Percentiles rank a stretch among this genome's conserved stretches.
Conservation (phyloP, 345 rosid genomes). For the Pseudoturritis turrita region DNA sequence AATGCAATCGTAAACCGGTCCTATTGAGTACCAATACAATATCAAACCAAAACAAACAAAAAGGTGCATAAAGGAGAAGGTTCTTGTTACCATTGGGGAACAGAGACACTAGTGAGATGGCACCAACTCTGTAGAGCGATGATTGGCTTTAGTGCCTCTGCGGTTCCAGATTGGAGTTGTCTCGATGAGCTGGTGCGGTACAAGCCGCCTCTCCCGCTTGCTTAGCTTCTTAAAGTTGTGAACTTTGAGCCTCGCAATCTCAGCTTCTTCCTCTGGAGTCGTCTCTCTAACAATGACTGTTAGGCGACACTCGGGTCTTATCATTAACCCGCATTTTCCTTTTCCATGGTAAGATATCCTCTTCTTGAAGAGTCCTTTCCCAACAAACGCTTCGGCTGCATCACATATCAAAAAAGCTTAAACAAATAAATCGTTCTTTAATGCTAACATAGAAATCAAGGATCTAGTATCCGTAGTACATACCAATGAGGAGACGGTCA, state of each 20-base stretch:
- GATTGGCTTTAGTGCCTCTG: slow-evolving; percentile 36
- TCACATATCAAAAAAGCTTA: slow-evolving; percentile 20
- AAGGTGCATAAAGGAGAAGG: neutral
- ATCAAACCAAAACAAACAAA: slow-evolving; percentile 6
- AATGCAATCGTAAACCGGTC: neutral
- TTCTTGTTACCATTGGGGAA: neutral
- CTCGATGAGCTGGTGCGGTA: slow-evolving; percentile 78
- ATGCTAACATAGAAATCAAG: neutral
- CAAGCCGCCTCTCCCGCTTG: slow-evolving; percentile 66
- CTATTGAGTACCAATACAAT: slow-evolving; percentile 6
- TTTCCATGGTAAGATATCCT: slow-evolving; percentile 59
- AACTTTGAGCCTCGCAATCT: slow-evolving; percentile 77
- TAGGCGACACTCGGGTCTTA: slow-evolving; percentile 66
- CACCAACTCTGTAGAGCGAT: slow-evolving; percentile 22
- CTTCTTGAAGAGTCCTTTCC: slow-evolving; percentile 72
- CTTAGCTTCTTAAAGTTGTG: slow-evolving; percentile 68
- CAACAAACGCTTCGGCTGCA: slow-evolving; percentile 91
- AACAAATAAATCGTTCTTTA: neutral
- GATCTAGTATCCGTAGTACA: slow-evolving; percentile 20
- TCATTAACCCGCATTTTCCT: slow-evolving; percentile 57
- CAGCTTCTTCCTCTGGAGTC: slow-evolving; percentile 80
- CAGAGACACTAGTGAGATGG: slow-evolving; percentile 7
- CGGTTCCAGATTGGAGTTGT: slow-evolving; percentile 83
- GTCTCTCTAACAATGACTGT: slow-evolving; percentile 82
- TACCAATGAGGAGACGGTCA: slow-evolving; percentile 82